These are phyloP conservation scores for Penicillium glabrum DNA, from an alignment of 2,329 filamentous ascomycete genomes.

Conservation along the genomic window DNA sequence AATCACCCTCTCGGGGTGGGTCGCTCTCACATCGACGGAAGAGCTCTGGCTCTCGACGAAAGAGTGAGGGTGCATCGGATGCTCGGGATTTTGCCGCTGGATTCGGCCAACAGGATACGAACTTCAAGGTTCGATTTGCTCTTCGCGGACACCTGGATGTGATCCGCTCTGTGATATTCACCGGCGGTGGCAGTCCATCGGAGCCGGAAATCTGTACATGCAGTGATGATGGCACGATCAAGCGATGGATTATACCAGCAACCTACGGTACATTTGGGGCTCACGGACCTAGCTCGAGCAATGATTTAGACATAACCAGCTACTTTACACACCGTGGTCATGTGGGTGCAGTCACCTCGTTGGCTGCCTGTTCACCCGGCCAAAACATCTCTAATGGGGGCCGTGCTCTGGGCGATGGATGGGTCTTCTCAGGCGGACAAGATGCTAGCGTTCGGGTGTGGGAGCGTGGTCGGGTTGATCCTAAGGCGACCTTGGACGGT, in stretches of 20 bases:
- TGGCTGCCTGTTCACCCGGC: constrained; percentile 83
- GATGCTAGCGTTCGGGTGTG: constrained; percentile 91
- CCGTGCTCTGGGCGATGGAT: constrained; percentile 85
- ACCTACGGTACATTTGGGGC: constrained; percentile 65
- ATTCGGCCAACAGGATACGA: constrained; percentile 59
- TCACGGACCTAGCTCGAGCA: constrained; percentile 57
- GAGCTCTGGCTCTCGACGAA: constrained; percentile 71
- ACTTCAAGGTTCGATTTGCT: constrained; percentile 90
- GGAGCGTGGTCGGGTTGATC: constrained; percentile 91
- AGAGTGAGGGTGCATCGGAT: constrained; percentile 65
- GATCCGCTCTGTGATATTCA: constrained; percentile 93
- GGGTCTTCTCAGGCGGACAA: constrained; percentile 97
- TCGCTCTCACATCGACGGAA: constrained; percentile 73
- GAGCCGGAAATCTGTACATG: constrained; percentile 97
- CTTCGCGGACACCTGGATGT: constrained; percentile 91
- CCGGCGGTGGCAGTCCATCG: constrained; percentile 88
- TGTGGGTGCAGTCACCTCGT: constrained; percentile 79
- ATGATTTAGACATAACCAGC: constrained; percentile 85
- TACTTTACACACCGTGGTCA: constrained; percentile 97
- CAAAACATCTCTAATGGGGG: constrained; percentile 88
- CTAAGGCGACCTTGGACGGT: constrained; percentile 89
- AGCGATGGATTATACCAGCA: constrained; percentile 90
- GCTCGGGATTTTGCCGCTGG: constrained; percentile 47
- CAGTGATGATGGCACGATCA: constrained; percentile 92
- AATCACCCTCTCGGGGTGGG: constrained; percentile 70